Percentiles rank a stretch among this genome's conserved stretches.
phyloP scores from a whole-genome alignment of 495 filamentous ascomycete genomes.

The Penicillium tannophilum region DNA sequence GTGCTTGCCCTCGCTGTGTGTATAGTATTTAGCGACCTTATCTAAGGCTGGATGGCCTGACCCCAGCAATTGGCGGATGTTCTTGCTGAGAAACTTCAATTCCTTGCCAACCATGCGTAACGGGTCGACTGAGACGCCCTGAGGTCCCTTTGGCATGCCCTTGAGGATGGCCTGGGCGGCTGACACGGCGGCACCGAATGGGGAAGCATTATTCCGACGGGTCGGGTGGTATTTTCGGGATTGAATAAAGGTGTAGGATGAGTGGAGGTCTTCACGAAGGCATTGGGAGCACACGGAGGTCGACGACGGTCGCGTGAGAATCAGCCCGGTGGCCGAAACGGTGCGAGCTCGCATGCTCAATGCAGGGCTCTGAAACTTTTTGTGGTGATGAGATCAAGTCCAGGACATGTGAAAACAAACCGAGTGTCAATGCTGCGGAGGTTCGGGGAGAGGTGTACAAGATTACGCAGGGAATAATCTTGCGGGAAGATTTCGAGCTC shows the following conservation, averaged over 20 bases:
- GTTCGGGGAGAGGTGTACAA: slow-evolving; percentile 2
- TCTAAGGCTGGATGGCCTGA: slow-evolving; percentile 93
- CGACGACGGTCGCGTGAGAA: slow-evolving; percentile 38
- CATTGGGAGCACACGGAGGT: slow-evolving; percentile 48
- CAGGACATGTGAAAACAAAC: slow-evolving; percentile 15
- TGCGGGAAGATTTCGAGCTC: slow-evolving; percentile 37
- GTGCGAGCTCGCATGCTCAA: slow-evolving; percentile 49
- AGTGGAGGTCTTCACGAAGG: slow-evolving; percentile 44
- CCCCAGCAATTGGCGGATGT: slow-evolving; percentile 83
- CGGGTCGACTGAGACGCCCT: slow-evolving; percentile 69
- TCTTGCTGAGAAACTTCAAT: slow-evolving; percentile 89
- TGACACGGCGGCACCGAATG: slow-evolving; percentile 69
- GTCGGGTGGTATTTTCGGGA: slow-evolving; percentile 47
- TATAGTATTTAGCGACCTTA: slow-evolving; percentile 97
- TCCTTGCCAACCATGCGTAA: slow-evolving; percentile 87
- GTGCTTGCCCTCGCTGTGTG: slow-evolving; percentile 94
- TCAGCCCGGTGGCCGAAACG: slow-evolving; percentile 42
- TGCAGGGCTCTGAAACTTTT: slow-evolving; percentile 8
- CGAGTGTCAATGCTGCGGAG: neutral
- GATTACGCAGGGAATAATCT: slow-evolving; percentile 19
- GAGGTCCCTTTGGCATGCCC: slow-evolving; percentile 60
- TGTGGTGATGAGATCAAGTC: neutral
- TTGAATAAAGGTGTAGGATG: slow-evolving; percentile 30
- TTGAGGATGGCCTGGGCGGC: slow-evolving; percentile 80
- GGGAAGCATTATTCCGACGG: slow-evolving; percentile 49